These are phyloP conservation scores for Alternaria postmessia DNA, from an alignment of 2,329 filamentous ascomycete species.

Conservation along the genomic window DNA sequence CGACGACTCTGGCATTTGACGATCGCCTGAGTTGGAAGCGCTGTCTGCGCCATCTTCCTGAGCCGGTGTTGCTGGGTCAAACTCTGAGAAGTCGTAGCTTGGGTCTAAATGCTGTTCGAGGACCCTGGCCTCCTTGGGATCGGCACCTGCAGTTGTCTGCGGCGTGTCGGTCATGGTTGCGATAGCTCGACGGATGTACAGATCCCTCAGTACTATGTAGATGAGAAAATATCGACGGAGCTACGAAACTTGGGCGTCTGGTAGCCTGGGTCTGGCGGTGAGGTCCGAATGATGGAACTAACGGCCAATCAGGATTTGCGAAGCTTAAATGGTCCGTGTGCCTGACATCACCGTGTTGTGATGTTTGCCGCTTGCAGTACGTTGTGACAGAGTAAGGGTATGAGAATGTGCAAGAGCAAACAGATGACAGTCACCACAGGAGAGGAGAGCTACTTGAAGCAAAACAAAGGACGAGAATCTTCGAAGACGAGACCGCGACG, in stretches of 20 bases:
- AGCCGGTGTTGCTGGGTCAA: conserved; percentile 46
- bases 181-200: conserved; percentile 5
- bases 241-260: conserved; percentile 10
- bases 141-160: conserved; percentile 35
- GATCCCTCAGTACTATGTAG: neutral
- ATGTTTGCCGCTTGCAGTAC: conserved; percentile 6
- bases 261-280: conserved; percentile 26
- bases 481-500: conserved; percentile 12
- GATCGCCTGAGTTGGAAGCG: conserved; percentile 31
- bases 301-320: conserved; percentile 32
- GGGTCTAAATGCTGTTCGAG: conserved; percentile 54
- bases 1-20: conserved; percentile 65
- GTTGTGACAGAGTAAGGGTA: conserved; percentile 7
- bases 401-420: neutral
- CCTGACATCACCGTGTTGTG: conserved; percentile 39
- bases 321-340: conserved; percentile 40
- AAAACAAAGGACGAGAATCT: conserved; percentile 10
- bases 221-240: neutral
- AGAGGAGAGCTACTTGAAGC: conserved; percentile 2
- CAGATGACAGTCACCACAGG: neutral
- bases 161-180: conserved; percentile 41
- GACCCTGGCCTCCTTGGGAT: conserved; percentile 46
- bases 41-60: conserved; percentile 35
- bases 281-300: conserved; percentile 21
- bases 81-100: conserved; percentile 52